Base-by-base conservation (phyloP, 768 basidiomycete species). In the Termitomyces sp. region DNA sequence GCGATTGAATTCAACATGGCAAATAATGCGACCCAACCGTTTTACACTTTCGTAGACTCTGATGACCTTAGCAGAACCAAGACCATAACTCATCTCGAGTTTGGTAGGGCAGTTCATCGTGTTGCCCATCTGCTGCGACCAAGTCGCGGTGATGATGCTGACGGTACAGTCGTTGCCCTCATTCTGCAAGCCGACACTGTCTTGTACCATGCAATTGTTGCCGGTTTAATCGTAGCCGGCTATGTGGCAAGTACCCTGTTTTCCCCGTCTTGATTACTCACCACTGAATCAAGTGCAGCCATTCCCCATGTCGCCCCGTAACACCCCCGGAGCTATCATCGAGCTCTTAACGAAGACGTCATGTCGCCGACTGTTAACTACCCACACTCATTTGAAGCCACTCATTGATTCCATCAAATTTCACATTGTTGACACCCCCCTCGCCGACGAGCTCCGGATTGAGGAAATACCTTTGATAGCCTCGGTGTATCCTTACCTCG, bases 81-180 rank as follows among this genome's bases (percentile, higher is more conserved):
- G 7, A 58, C 64, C 33, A 73, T 83, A 33, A 72, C 76, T 6
- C 74, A 75, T 54, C 58, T 79, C 8, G 79, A 83, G 56, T 83
- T 82, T 63, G 74, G 72, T 18, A 75, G 76, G 11, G 82, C 81
- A 9, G 74, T 73, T 45, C 76, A 82, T 59, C 75, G 80, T 16
- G 68, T 77, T 24, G 79, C 80, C 0, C 77, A 78, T 62, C 61
- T 66, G 22, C 48, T 82, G 13, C 71, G 76, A 16, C 79, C 79
- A 0, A 62, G 64, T 18, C 71, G 75, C 2, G 55, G 53, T 38
- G 69, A 75, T 38, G 69, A 75, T 1, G 61, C 64, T 2, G 71
- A 76, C n/a, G 73, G 71, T 11, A 68, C 68, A 22, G 69, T 79
- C 4, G 60, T 81, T 5, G 78, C 74, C 0, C 64, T 82, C 7